Conservation (phyloP, 1,139 yeast species). For the Sugiyamaella pinicola region DNA sequence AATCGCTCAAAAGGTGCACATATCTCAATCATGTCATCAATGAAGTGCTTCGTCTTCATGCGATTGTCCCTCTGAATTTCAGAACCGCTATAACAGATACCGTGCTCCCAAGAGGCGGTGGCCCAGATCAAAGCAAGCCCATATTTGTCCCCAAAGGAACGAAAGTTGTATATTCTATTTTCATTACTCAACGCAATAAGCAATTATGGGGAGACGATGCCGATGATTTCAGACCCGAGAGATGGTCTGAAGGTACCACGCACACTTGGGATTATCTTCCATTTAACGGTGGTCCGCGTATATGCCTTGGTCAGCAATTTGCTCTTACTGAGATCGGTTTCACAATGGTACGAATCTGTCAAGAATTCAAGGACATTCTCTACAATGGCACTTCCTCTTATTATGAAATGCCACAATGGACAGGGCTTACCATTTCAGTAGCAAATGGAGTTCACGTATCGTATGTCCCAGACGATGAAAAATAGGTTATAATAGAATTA, state of each 20-base stretch:
- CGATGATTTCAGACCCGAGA: constrained; percentile 52
- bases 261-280: constrained; percentile 55
- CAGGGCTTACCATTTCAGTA: constrained; percentile 26
- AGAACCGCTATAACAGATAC: constrained; percentile 52
- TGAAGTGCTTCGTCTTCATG: constrained; percentile 57
- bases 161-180: constrained; percentile 50
- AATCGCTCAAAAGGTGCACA: constrained; percentile 53
- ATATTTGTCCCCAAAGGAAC: constrained; percentile 53
- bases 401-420: constrained; percentile 10
- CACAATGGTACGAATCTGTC: constrained; percentile 48
- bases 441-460: constrained; percentile 25
- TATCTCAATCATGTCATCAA: constrained; percentile 53
- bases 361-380: constrained; percentile 33
- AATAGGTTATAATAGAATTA: not conserved
- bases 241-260: constrained; percentile 46
- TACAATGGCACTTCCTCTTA: constrained; percentile 13
- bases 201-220: constrained; percentile 55
- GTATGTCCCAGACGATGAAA: constrained; percentile 17
- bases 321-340: constrained; percentile 60
- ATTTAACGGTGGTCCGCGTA: constrained; percentile 63
- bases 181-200: constrained; percentile 51
- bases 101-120: constrained; percentile 57
- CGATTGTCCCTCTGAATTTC: constrained; percentile 58
- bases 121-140: constrained; percentile 49
- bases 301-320: constrained; percentile 63